Percentiles rank a stretch among this genome's conserved stretches.
phyloP scores from a whole-genome alignment of 306 rosid genomes.

The Sicyos edulis region DNA sequence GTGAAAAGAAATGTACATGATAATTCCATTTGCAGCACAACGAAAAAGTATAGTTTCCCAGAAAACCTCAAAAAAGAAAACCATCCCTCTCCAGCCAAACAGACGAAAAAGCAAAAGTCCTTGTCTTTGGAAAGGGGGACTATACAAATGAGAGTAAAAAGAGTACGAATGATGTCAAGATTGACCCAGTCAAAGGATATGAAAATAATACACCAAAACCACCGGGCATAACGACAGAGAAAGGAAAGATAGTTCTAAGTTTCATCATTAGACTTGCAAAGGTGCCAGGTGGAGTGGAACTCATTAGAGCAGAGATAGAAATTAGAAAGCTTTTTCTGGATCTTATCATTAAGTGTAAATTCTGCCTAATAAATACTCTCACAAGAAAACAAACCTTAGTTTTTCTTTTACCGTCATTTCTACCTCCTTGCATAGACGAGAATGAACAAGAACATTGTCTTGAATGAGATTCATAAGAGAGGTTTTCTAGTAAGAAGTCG shows the following conservation, averaged over 20 bases:
- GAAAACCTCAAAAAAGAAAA: not conserved
- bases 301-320: not conserved
- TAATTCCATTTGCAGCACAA: not conserved
- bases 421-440: too few relatives aligned
- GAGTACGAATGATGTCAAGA: not conserved
- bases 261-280: not conserved
- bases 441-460: too few relatives aligned
- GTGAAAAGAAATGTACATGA: not conserved
- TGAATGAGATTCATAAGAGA: not conserved
- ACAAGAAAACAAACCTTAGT: too few relatives aligned
- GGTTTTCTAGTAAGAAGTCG: not conserved
- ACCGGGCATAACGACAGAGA: not conserved
- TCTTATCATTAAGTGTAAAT: too few relatives aligned
- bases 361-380: too few relatives aligned
- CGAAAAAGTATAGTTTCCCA: not conserved
- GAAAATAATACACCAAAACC: not conserved
- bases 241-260: not conserved
- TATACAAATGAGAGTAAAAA: not conserved
- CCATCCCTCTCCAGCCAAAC: not conserved
- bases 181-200: not conserved
- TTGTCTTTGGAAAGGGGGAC: not conserved
- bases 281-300: too few relatives aligned
- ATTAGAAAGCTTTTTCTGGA: too few relatives aligned
- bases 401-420: too few relatives aligned
- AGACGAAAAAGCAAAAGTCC: not conserved